Evolutionary conservation across 2,329 filamentous ascomycete species (phyloP).

Genomic region (Ascochyta viciae-villosae): DNA sequence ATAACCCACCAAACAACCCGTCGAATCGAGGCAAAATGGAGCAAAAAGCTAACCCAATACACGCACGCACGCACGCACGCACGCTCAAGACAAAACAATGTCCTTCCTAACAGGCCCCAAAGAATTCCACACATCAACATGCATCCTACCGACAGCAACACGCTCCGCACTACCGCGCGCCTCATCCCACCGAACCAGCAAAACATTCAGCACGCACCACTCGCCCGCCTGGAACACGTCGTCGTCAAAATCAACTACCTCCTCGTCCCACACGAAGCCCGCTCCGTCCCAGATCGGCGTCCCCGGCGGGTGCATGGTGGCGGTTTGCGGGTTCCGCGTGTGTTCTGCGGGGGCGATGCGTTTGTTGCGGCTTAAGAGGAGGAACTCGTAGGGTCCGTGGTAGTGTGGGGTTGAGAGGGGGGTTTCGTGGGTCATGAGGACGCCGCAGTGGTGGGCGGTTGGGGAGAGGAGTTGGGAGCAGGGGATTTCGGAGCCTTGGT

Average conservation of each 20-base stretch:
- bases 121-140: constrained; percentile 40
- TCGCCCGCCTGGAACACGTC: constrained; percentile 27
- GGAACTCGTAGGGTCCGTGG: constrained; percentile 36
- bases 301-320: constrained; percentile 39
- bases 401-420: constrained; percentile 26
- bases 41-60: no score
- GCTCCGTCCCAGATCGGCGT: constrained; percentile 43
- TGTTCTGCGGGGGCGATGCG: constrained; percentile 26
- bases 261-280: constrained; percentile 38
- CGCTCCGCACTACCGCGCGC: constrained; percentile 29
- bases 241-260: constrained; percentile 38
- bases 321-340: constrained; percentile 18
- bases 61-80: no score
- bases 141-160: constrained; percentile 42
- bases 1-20: no score
- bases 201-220: constrained; percentile 45
- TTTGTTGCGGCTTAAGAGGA: constrained; percentile 39
- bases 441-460: constrained; percentile 34
- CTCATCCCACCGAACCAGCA: constrained; percentile 41
- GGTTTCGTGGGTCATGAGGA: constrained; percentile 41
- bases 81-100: constrained; percentile 32
- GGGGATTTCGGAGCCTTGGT: constrained; percentile 29
- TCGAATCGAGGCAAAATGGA: no score
- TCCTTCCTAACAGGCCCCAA: constrained; percentile 29
- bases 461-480: constrained; percentile 36